Conservation (phyloP, 176 grass and related monocot species). For the Avena atlantica region DNA sequence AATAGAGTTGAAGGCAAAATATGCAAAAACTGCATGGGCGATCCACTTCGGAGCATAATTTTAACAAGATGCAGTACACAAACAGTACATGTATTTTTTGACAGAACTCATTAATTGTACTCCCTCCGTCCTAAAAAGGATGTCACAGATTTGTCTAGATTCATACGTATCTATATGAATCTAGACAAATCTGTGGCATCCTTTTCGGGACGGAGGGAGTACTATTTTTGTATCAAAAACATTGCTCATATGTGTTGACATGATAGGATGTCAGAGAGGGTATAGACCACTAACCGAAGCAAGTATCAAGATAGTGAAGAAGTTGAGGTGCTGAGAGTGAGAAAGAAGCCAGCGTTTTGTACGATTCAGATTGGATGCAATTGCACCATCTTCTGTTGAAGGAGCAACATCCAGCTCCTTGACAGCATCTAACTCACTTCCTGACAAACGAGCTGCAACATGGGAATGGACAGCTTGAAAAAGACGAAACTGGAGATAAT, state of each 20-base stretch:
- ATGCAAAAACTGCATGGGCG: background rate
- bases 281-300: slow-evolving; percentile 74
- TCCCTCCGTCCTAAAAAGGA: too few relatives aligned
- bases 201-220: too few relatives aligned
- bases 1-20: slow-evolving; percentile 5
- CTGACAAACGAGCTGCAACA: slow-evolving; percentile 80
- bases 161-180: too few relatives aligned
- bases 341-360: slow-evolving; percentile 87
- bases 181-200: too few relatives aligned
- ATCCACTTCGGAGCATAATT: slow-evolving; percentile 30
- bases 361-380: slow-evolving; percentile 65
- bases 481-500: background rate
- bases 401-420: slow-evolving; percentile 64
- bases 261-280: background rate
- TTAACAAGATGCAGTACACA: background rate
- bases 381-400: slow-evolving; percentile 70
- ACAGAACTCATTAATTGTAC: background rate
- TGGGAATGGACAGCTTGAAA: slow-evolving; percentile 28
- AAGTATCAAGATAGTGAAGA: slow-evolving; percentile 90
- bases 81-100: background rate
- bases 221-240: background rate
- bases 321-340: slow-evolving; percentile 89
- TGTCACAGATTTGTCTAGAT: too few relatives aligned
- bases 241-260: slow-evolving; percentile 6
- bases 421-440: slow-evolving; percentile 71